A percentile compares a stretch with the other conserved stretches of the same genome.
Evolutionary conservation across 2,329 filamentous ascomycete genomes (phyloP).

Genomic region (Fusarium protoensiforme): DNA sequence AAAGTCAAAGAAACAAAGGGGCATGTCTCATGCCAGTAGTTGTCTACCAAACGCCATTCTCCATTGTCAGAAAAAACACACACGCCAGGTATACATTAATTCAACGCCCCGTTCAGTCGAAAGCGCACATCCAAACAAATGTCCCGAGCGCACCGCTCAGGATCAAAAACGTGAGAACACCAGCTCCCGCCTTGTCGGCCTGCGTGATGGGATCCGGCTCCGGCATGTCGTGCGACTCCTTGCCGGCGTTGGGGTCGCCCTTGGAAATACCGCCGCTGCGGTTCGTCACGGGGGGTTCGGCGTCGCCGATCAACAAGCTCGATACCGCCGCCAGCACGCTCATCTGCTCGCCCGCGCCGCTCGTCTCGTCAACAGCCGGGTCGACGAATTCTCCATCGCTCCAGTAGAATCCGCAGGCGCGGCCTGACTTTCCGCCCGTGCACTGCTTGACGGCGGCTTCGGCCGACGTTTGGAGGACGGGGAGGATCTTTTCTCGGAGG

Average conservation of each 20-base stretch:
- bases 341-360: conserved; percentile 69
- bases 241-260: conserved; percentile 56
- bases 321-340: conserved; percentile 66
- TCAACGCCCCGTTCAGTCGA: conserved; percentile 38
- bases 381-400: conserved; percentile 56
- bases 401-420: conserved; percentile 76
- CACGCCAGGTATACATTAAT: background rate
- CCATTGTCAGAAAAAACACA: background rate
- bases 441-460: conserved; percentile 71
- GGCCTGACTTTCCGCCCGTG: conserved; percentile 66
- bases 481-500: conserved; percentile 64
- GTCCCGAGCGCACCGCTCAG: conserved; percentile 54
- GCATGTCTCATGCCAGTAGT: background rate
- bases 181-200: conserved; percentile 60
- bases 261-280: conserved; percentile 61
- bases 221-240: conserved; percentile 45
- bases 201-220: conserved; percentile 50
- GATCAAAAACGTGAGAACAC: conserved; percentile 59
- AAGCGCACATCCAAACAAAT: conserved; percentile 63
- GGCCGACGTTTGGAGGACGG: conserved; percentile 68
- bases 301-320: conserved; percentile 57
- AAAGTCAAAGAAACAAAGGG: background rate
- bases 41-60: conserved; percentile 8
- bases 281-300: conserved; percentile 56
- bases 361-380: conserved; percentile 63